Conservation (phyloP, 768 basidiomycete species). For the Termitomyces sp. region DNA sequence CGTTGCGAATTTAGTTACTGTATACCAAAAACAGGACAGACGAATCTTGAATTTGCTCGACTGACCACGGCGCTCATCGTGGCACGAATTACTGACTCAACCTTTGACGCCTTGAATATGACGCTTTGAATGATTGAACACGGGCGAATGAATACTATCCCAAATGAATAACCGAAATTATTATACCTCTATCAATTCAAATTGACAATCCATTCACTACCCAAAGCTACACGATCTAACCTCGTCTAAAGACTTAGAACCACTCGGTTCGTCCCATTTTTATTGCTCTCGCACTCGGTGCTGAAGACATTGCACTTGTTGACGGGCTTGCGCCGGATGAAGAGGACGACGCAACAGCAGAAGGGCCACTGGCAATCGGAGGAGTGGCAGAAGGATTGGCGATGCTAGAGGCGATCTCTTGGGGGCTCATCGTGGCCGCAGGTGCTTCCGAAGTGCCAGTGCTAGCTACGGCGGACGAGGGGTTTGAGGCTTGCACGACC, state of each 20-base stretch:
- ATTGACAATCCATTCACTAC: not conserved
- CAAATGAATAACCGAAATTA: not conserved
- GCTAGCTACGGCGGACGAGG: conserved; percentile 2
- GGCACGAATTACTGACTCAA: too few relatives aligned
- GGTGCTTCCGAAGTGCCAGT: conserved; percentile 1
- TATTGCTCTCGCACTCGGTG: conserved; percentile 20
- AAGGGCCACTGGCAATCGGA: not conserved
- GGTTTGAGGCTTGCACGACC: not conserved
- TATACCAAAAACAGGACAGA: too few relatives aligned
- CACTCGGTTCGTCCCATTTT: conserved; percentile 31
- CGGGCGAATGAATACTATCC: conserved; percentile 2
- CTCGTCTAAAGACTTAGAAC: conserved; percentile 24
- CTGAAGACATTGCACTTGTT: conserved; percentile 9
- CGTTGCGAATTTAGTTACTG: too few relatives aligned
- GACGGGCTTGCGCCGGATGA: not conserved
- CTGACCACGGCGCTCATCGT: too few relatives aligned
- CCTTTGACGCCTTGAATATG: too few relatives aligned
- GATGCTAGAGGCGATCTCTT: conserved; percentile 29
- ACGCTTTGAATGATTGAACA: not conserved
- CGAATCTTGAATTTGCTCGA: too few relatives aligned
- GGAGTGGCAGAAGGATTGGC: conserved; percentile 17
- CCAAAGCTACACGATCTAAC: conserved; percentile 3
- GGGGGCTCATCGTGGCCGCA: conserved; percentile 20
- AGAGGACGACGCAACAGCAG: not conserved
- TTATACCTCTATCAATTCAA: not conserved